Evolutionary conservation across 176 grass and related monocot species (phyloP), one percentile per base, ranked within the genome.

Genomic region (Carex littledalei): DNA sequence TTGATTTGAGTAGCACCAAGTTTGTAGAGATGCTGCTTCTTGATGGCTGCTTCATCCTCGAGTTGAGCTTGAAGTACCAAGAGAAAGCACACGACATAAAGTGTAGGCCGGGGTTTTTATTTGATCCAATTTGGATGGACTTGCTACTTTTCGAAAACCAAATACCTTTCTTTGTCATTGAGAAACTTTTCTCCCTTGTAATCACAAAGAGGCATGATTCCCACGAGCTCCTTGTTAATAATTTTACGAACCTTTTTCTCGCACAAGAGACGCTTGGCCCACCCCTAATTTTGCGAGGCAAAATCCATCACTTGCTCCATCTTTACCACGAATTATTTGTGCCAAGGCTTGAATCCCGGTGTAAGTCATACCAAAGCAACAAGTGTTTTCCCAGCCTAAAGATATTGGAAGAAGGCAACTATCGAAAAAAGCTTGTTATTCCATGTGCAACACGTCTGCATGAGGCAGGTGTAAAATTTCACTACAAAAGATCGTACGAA

Each of bases 61-160:
- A 86, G 70, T 60, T 45, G 68, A 73, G 68, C 39, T 14, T 73
- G 10, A 73, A 61, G 55, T 29, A 78, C 50, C 17, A 12, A 8
- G 17, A 64, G 16, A 43, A 8, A 77, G 13, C n/a, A 22, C 8
- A 58, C 2, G 68, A 43, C 15, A 73, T 73, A 39, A 73, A 39
- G 11, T 24, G n/a, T 24, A 17, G 8, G 77, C 45, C 49, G 5
- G 26, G 26, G 13, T 80, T 80, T 54, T 37, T 80, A 49, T 60
- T 32, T n/a, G 10, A 80, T 20, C 52, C 21, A 18, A 60, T 54
- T 49, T 56, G 77, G 77, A 80, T 57, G 52, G 49, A 80, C 17
- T 60, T 80, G 77, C 43, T 80, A 13, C 77, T 80, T 54, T 60
- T 80, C 18, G 76, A 80, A 59, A 80, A 80, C 16, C 76, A 80